Conservation (phyloP, 192 early-diverging fungal species). For the Tieghemiomyces parasiticus region DNA sequence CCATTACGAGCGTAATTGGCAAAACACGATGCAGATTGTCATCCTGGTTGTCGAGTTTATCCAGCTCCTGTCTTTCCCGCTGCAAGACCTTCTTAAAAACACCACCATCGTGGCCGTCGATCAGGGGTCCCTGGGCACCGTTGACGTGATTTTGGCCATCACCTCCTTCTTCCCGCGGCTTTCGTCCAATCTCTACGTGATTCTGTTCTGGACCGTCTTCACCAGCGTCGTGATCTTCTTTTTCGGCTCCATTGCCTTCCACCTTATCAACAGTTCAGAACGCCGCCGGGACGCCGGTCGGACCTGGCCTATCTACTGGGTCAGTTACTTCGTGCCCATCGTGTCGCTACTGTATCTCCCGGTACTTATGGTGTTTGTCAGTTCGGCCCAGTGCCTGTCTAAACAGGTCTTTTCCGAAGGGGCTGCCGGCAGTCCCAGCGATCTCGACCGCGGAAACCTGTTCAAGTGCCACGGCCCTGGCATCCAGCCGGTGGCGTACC, state of each 20-base stretch:
- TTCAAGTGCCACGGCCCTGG: slow-evolving; percentile 32
- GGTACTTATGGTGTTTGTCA: slow-evolving; percentile 34
- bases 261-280: slow-evolving; percentile 19
- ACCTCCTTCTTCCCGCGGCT: slow-evolving; percentile 30
- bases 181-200: slow-evolving; percentile 25
- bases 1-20: slow-evolving; percentile 28
- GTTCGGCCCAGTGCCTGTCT: slow-evolving; percentile 31
- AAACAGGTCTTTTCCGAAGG: slow-evolving; percentile 16
- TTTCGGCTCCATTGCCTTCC: slow-evolving; percentile 18
- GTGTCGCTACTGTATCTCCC: slow-evolving; percentile 35
- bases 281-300: slow-evolving; percentile 16
- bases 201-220: slow-evolving; percentile 32
- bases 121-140: background rate
- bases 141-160: slow-evolving; percentile 21
- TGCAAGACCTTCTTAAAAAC: slow-evolving; percentile 48
- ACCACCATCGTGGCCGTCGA: slow-evolving; percentile 17
- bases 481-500: slow-evolving; percentile 37
- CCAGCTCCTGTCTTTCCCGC: slow-evolving; percentile 63
- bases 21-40: slow-evolving; percentile 54
- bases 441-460: slow-evolving; percentile 15
- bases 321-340: slow-evolving; percentile 31
- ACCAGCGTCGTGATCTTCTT: slow-evolving; percentile 19
- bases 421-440: slow-evolving; percentile 17
- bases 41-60: slow-evolving; percentile 63
- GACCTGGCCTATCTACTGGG: slow-evolving; percentile 30